phyloP scores from a whole-genome alignment of 805 yeast genomes.

The Lipomyces yamanashiensis region DNA sequence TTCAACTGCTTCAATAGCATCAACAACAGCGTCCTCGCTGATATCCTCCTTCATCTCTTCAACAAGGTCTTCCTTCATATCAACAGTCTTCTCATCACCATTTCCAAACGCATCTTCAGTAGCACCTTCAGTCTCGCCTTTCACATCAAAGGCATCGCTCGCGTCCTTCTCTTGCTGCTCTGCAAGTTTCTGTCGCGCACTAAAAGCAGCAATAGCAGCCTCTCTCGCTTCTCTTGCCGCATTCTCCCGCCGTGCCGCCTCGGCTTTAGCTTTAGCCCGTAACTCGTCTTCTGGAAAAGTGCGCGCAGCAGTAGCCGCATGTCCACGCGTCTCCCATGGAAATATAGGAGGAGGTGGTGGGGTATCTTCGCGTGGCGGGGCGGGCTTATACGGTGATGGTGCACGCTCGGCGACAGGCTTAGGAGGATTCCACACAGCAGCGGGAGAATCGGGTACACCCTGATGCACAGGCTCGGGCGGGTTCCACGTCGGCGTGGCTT shows the following conservation, averaged over 20 bases:
- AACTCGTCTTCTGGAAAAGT: slow-evolving; percentile 29
- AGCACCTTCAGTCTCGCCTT: neutral
- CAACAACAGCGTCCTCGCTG: slow-evolving; percentile 27
- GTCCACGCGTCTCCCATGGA: slow-evolving; percentile 33
- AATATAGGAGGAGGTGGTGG: slow-evolving; percentile 32
- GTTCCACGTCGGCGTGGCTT: neutral
- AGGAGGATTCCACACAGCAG: slow-evolving; percentile 23
- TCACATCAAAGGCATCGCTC: slow-evolving; percentile 9
- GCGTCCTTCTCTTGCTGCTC: neutral
- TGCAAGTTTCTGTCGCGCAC: neutral
- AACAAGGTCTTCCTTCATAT: slow-evolving; percentile 8
- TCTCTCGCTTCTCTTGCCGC: slow-evolving; percentile 2
- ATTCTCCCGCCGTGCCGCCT: slow-evolving; percentile 1
- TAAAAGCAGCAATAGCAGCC: neutral
- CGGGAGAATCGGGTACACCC: neutral
- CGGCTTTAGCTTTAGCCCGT: slow-evolving; percentile 6
- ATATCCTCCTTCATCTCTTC: slow-evolving; percentile 31
- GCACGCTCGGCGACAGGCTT: slow-evolving; percentile 7
- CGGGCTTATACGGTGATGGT: slow-evolving; percentile 5
- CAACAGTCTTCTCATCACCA: neutral
- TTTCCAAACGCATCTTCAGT: slow-evolving; percentile 17
- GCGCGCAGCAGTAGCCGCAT: slow-evolving; percentile 19
- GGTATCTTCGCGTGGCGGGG: slow-evolving; percentile 3
- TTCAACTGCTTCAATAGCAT: slow-evolving; percentile 3
- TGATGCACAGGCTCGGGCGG: slow-evolving; percentile 1